These are phyloP conservation scores for Aspergillus leporis DNA, from an alignment of 495 filamentous ascomycete species.

Conservation along the genomic window DNA sequence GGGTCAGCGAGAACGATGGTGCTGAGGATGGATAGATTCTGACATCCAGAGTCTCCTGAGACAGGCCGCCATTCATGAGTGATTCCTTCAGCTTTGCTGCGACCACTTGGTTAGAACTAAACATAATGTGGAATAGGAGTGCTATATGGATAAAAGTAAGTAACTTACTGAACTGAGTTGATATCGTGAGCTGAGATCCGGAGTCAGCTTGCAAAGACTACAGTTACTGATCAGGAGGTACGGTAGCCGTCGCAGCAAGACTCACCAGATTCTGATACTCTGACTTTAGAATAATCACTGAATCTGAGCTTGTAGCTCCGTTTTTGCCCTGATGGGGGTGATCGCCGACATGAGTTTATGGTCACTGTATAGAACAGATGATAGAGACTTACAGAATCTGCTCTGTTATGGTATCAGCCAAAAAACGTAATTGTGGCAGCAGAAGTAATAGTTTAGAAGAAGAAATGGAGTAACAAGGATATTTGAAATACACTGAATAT, in stretches of 20 bases:
- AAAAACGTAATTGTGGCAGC: not conserved
- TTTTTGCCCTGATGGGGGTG: not conserved
- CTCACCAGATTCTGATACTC: slow-evolving; percentile 59
- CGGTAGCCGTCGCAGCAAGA: not conserved
- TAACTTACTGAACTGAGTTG: not conserved
- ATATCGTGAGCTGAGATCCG: not conserved
- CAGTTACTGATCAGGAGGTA: not conserved
- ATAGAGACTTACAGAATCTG: slow-evolving; percentile 12
- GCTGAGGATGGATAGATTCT: slow-evolving; percentile 17
- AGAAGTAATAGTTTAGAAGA: not conserved
- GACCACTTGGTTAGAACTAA: slow-evolving; percentile 10
- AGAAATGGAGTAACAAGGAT: not conserved
- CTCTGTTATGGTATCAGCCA: slow-evolving; percentile 7
- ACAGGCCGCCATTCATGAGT: slow-evolving; percentile 63
- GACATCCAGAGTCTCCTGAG: slow-evolving; percentile 61
- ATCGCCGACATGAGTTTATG: not conserved
- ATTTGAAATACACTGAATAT: too few species aligned
- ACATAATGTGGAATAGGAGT: not conserved
- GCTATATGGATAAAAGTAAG: not conserved
- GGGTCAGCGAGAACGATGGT: slow-evolving; percentile 23
- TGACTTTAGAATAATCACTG: slow-evolving; percentile 52
- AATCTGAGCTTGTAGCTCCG: slow-evolving; percentile 28
- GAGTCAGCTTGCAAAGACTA: not conserved
- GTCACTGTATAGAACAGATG: not conserved
- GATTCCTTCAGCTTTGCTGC: slow-evolving; percentile 62